phyloP scores from a whole-genome alignment of 805 yeast species.

The Lipomyces kockii region DNA sequence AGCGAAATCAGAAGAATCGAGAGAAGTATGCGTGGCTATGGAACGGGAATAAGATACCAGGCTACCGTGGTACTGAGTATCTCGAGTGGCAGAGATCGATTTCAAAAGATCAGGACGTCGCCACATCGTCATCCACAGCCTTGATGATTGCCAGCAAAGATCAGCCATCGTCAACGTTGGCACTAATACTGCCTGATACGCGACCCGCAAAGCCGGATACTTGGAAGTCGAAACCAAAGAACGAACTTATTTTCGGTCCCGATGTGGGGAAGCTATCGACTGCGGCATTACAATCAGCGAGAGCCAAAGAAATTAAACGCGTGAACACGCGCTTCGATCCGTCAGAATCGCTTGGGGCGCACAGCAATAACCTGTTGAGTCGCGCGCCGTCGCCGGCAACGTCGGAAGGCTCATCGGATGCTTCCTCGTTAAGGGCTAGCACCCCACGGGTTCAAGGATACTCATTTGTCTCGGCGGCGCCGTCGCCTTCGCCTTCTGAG shows the following conservation, averaged over 20 bases:
- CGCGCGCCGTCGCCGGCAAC: neutral
- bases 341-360: neutral
- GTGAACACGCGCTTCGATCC: slow-evolving; percentile 22
- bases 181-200: neutral
- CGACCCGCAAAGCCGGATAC: slow-evolving; percentile 22
- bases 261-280: slow-evolving; percentile 5
- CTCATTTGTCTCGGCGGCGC: slow-evolving; percentile 22
- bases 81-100: slow-evolving; percentile 9
- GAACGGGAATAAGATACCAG: slow-evolving; percentile 28
- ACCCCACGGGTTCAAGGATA: slow-evolving; percentile 28
- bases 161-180: neutral
- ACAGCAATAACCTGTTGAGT: neutral
- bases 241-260: slow-evolving; percentile 24
- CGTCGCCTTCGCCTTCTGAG: slow-evolving; percentile 31
- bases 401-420: neutral
- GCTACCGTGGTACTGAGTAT: slow-evolving; percentile 10
- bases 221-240: slow-evolving; percentile 19
- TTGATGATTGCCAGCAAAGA: neutral
- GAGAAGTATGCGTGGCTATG: slow-evolving; percentile 38
- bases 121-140: neutral
- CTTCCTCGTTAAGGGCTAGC: slow-evolving; percentile 1
- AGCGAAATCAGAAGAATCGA: slow-evolving; percentile 33
- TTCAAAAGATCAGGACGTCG: neutral
- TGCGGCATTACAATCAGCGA: slow-evolving; percentile 5
- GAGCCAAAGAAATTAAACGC: slow-evolving; percentile 19